Evolutionary conservation across 2,329 filamentous ascomycete genomes (phyloP), one percentile per base, ranked within the genome.

Genomic region (Lachnellula willkommii): DNA sequence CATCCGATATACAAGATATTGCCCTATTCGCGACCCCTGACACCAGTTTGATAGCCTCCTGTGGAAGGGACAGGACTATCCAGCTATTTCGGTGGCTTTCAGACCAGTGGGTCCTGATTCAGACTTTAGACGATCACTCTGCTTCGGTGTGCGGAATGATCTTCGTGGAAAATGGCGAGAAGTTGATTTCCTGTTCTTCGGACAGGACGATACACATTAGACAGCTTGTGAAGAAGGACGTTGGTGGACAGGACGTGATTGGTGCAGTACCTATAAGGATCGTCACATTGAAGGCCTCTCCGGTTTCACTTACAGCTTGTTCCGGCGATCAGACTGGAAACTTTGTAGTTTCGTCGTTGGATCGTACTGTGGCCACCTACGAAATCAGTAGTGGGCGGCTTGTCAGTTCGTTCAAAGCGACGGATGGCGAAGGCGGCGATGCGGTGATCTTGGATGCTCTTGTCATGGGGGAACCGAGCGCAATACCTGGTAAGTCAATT

Each of bases 121-220:
- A 99, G 70, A 99, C 94, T 0, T 81, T 97, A 68, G 85, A 89
- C 54, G 93, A 99, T 64, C 95, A 97, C 71, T 85, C 91, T 32
- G 90, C 91, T 22, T 89, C 89, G 60, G 92, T 99, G 81, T 53
- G 85, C 86, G 67, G 79, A 78, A 74, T 96, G 28, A 78, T 92
- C 8, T 90, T 95, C 56, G 82, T 88, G 2, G 80, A 87, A 43
- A 82, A 90, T 69, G 84, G 84, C 4, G 66, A 70, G 51, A 76
- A 78, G 42, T 74, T 97, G 46, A 79, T 97, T 20, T 96, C 94
- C 1, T 92, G 88, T 65, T 96, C 93, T 1, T 79, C 90, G 50
- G 94, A 99, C 71, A 84, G 94, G 43, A 95, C 90, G 0, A 75
- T 96, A 50, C 87, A 96, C 50, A 78, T 96, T 20, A 82, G 94